Evolutionary conservation across 305 asterid genomes (phyloP), one percentile per base, ranked within the genome.

Genomic region (Caryopteris hybrid): DNA sequence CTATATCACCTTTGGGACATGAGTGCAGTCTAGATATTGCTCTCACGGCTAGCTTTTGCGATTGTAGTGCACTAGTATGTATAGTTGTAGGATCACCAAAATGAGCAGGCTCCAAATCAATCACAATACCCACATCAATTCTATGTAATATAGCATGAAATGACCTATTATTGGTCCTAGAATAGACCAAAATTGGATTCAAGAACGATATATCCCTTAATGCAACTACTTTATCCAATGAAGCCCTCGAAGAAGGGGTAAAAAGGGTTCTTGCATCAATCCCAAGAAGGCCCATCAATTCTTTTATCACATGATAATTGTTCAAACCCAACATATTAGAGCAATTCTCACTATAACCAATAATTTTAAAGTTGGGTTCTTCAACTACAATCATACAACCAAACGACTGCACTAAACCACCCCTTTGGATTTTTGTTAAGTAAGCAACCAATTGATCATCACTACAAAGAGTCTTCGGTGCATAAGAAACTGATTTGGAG

Each of bases 121-220:
- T 78, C 68, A 89, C 80, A 64, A 75, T 71, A 14, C 90, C 90
- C 63, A 83, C 86, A 73, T 83, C 95, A 75, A 85, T 87, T 53
- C 88, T 84, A 60, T 89, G 96, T 13, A 87, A 54, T 57, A 87
- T 77, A 55, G 96, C 95, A 76, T 87, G 83, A 77, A 87, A 89
- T 0, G 88, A 73, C 57, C 64, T 84, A 21, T 72, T 62, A 13
- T 64, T 76, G 61, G 59, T 39, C 74, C 70, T 74, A 17, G 87
- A 87, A 71, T 82, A 76, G 36, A 89, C 85, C 85, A 74, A 85
- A 59, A 87, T 54, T 5, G 90, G 92, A 72, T 89, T 89, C 81
- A 79, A 61, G 55, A 83, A 59, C 10, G 90, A 85, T 41, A 87
- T 56, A 4, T 87, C 92, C 50, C 43, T 71, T 3, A 78, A 71